A percentile compares a stretch with the other conserved stretches of the same genome.
phyloP scores from a whole-genome alignment of 768 basidiomycete genomes.

The Neoboletus brunneissimus region DNA sequence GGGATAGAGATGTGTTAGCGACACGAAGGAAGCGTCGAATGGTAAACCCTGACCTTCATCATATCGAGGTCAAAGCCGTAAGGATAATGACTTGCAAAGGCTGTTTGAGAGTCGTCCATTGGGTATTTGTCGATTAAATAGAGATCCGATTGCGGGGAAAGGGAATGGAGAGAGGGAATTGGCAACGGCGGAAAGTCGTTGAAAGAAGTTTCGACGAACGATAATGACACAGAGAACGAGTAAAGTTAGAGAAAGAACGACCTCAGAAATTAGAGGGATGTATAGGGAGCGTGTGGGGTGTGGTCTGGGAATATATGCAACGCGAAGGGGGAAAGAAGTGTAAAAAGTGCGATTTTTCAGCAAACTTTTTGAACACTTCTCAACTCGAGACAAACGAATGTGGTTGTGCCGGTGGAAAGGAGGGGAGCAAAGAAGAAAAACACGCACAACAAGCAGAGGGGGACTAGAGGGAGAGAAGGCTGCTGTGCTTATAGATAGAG shows the following conservation, averaged over 20 bases:
- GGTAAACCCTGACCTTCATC: slow-evolving; percentile 68
- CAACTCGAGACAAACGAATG: slow-evolving; percentile 30
- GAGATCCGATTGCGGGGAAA: slow-evolving; percentile 23
- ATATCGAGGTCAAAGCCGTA: slow-evolving; percentile 86
- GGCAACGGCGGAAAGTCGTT: slow-evolving; percentile 48
- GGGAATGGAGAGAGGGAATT: slow-evolving; percentile 42
- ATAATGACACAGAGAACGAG: slow-evolving; percentile 47
- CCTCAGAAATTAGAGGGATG: slow-evolving; percentile 31
- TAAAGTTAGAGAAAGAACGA: slow-evolving; percentile 56
- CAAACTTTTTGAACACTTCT: slow-evolving; percentile 28
- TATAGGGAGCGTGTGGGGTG: slow-evolving; percentile 46
- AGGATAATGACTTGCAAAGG: slow-evolving; percentile 66
- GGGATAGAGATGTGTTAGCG: neutral
- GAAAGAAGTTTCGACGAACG: slow-evolving; percentile 33
- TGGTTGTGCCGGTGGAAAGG: slow-evolving; percentile 26
- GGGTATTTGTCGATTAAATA: slow-evolving; percentile 26
- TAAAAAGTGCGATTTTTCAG: slow-evolving; percentile 29
- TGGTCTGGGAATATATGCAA: slow-evolving; percentile 32
- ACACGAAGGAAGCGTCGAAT: neutral
- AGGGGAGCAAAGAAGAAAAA: slow-evolving; percentile 29
- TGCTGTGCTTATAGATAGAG: slow-evolving; percentile 41
- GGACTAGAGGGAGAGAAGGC: slow-evolving; percentile 29
- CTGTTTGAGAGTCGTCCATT: slow-evolving; percentile 76
- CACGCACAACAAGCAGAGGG: slow-evolving; percentile 40
- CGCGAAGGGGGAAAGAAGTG: slow-evolving; percentile 20